Evolutionary conservation across 805 yeast species (phyloP), one percentile per base, ranked within the genome.

Genomic region (Lipomyces japonicus): DNA sequence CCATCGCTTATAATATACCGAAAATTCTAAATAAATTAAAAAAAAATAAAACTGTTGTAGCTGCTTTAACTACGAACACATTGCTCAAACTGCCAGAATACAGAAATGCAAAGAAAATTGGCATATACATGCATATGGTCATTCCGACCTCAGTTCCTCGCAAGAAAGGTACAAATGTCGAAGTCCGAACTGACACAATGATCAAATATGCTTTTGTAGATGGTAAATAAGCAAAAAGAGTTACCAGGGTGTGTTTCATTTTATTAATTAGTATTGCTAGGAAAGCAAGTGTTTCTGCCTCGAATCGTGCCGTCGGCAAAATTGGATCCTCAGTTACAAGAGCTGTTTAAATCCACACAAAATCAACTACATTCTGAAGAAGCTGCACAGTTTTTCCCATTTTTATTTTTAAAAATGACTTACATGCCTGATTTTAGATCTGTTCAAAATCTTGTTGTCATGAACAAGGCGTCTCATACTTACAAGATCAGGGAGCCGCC

Each of bases 121-220:
- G 84, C 0, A 62, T 87, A 26, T 90, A 79, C 61, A 78, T 89
- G 85, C 80, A 77, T 64, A 83, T 90, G 89, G 87, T 83, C 18
- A 37, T 48, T 6, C 21, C 53, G n/a, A 35, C 18, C 2, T 18
- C 25, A 4, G 37, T 44, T 4, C 53, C 53, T 1, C 50, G 58
- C 22, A 51, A 51, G 23, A 47, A 39, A 22, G 58, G 58, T 2
- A 30, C 42, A 9, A 44, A 19, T 21, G 51, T 54, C 44, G 97
- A 90, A 66, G 71, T 85, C 1, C 76, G 77, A 48, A 89, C 96
- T 0, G 60, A 65, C 7, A 64, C 63, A 0, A 65, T 89, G 9
- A 76, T 90, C 2, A 58, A 70, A 39, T 53, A 70, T 16, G 77
- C 86, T 7, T 80, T 84, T 48, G 62, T 62, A 0, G 65, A 70